Evolutionary conservation across 2,329 filamentous ascomycete species (phyloP).

Genomic region (Magnaporthiopsis incrustans): DNA sequence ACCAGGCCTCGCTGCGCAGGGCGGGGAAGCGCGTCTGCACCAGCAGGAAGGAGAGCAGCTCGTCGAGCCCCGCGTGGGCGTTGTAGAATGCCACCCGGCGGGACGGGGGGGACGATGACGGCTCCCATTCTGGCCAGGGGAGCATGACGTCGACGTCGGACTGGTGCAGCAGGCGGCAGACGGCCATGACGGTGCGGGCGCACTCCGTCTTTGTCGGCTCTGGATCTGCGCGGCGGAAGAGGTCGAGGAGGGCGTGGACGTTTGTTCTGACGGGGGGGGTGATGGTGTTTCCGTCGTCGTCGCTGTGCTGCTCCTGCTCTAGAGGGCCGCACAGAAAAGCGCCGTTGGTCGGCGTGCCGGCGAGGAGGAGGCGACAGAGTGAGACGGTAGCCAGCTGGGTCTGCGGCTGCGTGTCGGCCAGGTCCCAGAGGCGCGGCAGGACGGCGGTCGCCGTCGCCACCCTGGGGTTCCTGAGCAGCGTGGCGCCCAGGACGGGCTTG

Average conservation of each 20-base stretch:
- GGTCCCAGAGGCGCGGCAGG: slow-evolving; percentile 45
- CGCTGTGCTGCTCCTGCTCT: not conserved
- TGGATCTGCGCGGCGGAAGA: slow-evolving; percentile 36
- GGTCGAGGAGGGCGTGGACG: slow-evolving; percentile 28
- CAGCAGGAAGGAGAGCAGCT: slow-evolving; percentile 42
- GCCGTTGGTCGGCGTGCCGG: slow-evolving; percentile 45
- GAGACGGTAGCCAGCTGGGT: slow-evolving; percentile 54
- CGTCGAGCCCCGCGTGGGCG: slow-evolving; percentile 30
- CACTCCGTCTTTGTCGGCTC: slow-evolving; percentile 54
- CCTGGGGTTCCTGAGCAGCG: slow-evolving; percentile 28
- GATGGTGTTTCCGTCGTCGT: not conserved
- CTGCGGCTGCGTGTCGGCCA: slow-evolving; percentile 41
- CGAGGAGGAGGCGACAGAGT: slow-evolving; percentile 47
- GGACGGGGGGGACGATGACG: not conserved
- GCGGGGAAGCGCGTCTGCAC: slow-evolving; percentile 51
- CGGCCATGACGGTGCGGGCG: slow-evolving; percentile 41
- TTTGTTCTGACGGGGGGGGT: slow-evolving; percentile 15
- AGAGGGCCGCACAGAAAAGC: slow-evolving; percentile 36
- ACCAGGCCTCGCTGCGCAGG: slow-evolving; percentile 53
- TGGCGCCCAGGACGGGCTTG: slow-evolving; percentile 40
- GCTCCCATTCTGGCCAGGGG: slow-evolving; percentile 3
- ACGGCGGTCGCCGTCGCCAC: slow-evolving; percentile 14
- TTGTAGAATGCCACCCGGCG: slow-evolving; percentile 34
- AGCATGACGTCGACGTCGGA: slow-evolving; percentile 12
- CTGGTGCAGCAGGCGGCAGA: slow-evolving; percentile 47